Percentiles rank a stretch among this genome's conserved stretches.
Conservation (phyloP, 805 yeast species). For the Jamesozyma lodderae region DNA sequence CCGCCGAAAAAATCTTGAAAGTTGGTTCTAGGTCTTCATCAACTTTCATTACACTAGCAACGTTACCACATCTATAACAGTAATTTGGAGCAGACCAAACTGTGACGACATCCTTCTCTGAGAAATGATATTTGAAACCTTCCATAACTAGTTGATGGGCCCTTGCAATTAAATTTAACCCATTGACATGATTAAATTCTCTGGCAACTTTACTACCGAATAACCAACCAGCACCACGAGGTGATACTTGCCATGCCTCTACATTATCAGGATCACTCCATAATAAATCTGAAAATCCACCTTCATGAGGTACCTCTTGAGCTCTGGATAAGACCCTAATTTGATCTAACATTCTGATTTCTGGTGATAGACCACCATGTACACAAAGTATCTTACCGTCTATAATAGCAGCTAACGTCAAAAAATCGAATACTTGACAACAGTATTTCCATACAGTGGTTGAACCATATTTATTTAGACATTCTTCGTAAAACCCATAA, state of each 20-base stretch:
- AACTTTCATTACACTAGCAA: slow-evolving; percentile 95
- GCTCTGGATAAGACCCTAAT: slow-evolving; percentile 90
- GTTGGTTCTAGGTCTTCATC: slow-evolving; percentile 80
- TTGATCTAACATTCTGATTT: slow-evolving; percentile 94
- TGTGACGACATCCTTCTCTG: slow-evolving; percentile 92
- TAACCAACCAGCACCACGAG: slow-evolving; percentile 98
- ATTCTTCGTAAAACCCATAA: slow-evolving; percentile 95
- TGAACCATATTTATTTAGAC: slow-evolving; percentile 85
- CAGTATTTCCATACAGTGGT: slow-evolving; percentile 95
- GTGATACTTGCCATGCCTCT: slow-evolving; percentile 96
- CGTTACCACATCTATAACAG: slow-evolving; percentile 96
- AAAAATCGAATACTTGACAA: slow-evolving; percentile 90
- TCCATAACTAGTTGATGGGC: slow-evolving; percentile 99
- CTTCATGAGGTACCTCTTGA: slow-evolving; percentile 98
- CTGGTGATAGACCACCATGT: slow-evolving; percentile 96
- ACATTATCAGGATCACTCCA: slow-evolving; percentile 99
- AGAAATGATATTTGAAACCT: slow-evolving; percentile 93
- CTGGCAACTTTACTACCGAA: slow-evolving; percentile 91
- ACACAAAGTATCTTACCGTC: slow-evolving; percentile 93
- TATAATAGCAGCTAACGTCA: slow-evolving; percentile 89
- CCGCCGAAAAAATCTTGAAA: slow-evolving; percentile 91
- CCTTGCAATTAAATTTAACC: slow-evolving; percentile 78
- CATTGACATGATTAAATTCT: slow-evolving; percentile 93
- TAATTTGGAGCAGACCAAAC: slow-evolving; percentile 98
- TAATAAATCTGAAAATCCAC: slow-evolving; percentile 93